A percentile compares a stretch with the other conserved stretches of the same genome.
These are phyloP conservation scores for Macrolepiota dolichaula DNA, from an alignment of 768 basidiomycete genomes.

Conservation along the genomic window DNA sequence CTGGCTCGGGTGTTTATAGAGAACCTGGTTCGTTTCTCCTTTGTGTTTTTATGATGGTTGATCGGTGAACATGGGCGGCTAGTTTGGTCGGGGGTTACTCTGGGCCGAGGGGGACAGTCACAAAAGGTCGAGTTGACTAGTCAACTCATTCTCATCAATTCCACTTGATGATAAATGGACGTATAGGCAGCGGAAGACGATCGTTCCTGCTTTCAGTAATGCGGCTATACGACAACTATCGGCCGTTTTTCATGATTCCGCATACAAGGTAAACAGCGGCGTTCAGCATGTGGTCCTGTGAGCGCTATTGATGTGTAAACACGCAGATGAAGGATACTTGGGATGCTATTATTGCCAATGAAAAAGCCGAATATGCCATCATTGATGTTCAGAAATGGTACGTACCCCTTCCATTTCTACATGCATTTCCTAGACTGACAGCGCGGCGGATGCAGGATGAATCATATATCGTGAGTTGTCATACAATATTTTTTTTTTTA, in stretches of 20 bases:
- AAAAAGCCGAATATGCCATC: conserved; percentile 18
- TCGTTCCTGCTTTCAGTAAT: conserved; percentile 52
- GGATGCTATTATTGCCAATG: conserved; percentile 26
- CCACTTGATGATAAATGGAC: too few relatives aligned
- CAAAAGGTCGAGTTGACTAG: conserved; percentile 26
- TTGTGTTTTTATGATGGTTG: too few relatives aligned
- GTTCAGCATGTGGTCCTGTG: neutral
- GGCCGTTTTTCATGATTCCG: conserved; percentile 46
- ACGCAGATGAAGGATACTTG: conserved; percentile 33
- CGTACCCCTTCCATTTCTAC: neutral
- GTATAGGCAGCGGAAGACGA: conserved; percentile 44
- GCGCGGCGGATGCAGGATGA: conserved; percentile 32
- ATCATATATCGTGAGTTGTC: conserved; percentile 34
- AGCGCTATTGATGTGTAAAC: neutral
- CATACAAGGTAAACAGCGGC: conserved; percentile 46
- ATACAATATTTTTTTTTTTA: too few relatives aligned
- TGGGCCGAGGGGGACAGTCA: conserved; percentile 46
- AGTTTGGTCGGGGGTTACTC: conserved; percentile 39
- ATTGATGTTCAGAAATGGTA: conserved; percentile 51
- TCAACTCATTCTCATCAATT: too few relatives aligned
- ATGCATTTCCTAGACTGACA: neutral
- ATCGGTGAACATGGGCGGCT: neutral
- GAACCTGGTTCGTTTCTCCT: conserved; percentile 35
- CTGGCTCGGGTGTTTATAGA: conserved; percentile 32
- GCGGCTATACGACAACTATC: conserved; percentile 44